Percentiles rank a stretch among this genome's conserved stretches.
Conservation (phyloP, 768 basidiomycete genomes). For the Podaxis sp. region DNA sequence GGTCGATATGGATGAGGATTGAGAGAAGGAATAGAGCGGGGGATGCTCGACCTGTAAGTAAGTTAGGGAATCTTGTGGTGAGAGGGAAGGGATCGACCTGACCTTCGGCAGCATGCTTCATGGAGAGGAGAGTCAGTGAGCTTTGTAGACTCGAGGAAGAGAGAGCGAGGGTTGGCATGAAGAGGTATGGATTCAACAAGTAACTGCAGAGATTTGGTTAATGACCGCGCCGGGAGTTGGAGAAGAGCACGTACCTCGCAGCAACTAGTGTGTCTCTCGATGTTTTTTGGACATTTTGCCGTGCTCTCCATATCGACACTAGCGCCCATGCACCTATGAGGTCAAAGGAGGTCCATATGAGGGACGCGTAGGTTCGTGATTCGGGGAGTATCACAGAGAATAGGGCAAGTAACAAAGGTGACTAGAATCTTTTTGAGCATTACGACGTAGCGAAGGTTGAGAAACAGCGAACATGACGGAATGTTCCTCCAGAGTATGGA, state of each 20-base stretch:
- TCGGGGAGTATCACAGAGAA: constrained; percentile 72
- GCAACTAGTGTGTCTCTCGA: constrained; percentile 62
- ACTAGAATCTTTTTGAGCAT: constrained; percentile 44
- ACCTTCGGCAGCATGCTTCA: constrained; percentile 77
- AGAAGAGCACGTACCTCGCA: constrained; percentile 51
- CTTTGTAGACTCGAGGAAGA: constrained; percentile 88
- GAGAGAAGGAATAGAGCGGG: constrained; percentile 67
- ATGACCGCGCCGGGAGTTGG: constrained; percentile 6
- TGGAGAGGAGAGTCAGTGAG: constrained; percentile 57
- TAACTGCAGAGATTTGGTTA: constrained; percentile 48
- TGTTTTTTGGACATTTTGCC: constrained; percentile 49
- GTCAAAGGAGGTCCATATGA: constrained; percentile 75
- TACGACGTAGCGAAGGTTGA: background rate
- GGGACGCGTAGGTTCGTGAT: constrained; percentile 43
- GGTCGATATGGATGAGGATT: constrained; percentile 53
- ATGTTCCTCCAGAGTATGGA: constrained; percentile 85
- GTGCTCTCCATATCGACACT: constrained; percentile 63
- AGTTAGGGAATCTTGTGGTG: background rate
- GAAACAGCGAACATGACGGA: constrained; percentile 70
- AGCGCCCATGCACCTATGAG: constrained; percentile 67
- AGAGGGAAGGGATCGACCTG: background rate
- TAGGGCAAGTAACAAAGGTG: constrained; percentile 73
- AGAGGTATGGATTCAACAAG: constrained; percentile 86
- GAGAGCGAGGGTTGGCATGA: constrained; percentile 75
- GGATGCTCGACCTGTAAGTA: constrained; percentile 52